phyloP scores from a whole-genome alignment of 257 asterid species.

The Solanum ahanhuiri region DNA sequence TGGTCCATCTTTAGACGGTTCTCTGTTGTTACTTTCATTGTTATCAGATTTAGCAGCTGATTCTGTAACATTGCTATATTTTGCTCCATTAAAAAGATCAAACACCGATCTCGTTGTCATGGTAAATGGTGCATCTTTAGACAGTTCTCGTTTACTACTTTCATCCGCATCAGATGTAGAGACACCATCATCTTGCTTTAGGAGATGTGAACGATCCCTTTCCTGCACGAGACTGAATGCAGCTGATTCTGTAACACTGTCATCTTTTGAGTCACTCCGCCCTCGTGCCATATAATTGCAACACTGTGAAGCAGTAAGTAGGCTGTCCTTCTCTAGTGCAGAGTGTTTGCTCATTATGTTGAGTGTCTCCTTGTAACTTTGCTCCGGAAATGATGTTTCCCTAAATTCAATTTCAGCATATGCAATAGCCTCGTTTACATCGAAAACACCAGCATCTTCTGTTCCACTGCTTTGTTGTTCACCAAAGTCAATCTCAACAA shows the following conservation, averaged over 20 bases:
- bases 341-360: constrained; percentile 19
- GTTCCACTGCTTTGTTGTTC: constrained; percentile 11
- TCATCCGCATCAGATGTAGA: background rate
- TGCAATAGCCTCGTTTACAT: constrained; percentile 3
- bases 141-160: background rate
- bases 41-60: background rate
- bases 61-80: background rate
- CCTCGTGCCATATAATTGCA: constrained; percentile 22
- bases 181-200: constrained; percentile 10
- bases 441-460: background rate
- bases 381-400: constrained; percentile 41
- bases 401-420: constrained; percentile 33
- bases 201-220: background rate
- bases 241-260: background rate
- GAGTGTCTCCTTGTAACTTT: constrained; percentile 33
- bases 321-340: constrained; percentile 9
- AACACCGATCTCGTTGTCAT: background rate
- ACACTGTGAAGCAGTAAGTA: constrained; percentile 11
- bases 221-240: background rate
- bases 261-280: constrained; percentile 8
- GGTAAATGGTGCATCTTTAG: constrained; percentile 8
- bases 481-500: constrained; percentile 35
- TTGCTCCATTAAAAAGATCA: constrained; percentile 11
- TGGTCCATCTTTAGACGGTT: constrained; percentile 6
- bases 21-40: background rate